Conservation (phyloP, 176 grass and related monocot species). For the Bromus sterilis region DNA sequence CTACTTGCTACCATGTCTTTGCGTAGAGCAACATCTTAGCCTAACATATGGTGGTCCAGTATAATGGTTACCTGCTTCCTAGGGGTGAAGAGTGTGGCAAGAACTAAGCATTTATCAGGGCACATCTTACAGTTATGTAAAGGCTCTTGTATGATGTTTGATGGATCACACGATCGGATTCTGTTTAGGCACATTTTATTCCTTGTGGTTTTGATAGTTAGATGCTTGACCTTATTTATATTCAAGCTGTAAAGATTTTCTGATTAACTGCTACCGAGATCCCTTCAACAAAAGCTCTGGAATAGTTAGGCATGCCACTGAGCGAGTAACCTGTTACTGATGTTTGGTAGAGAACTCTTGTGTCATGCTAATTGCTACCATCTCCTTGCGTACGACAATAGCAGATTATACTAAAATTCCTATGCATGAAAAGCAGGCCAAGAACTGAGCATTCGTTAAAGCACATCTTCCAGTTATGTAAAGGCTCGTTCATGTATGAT, state of each 20-base stretch:
- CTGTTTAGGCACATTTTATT: neutral
- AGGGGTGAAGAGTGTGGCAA: neutral
- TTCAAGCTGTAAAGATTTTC: neutral
- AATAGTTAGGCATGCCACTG: neutral
- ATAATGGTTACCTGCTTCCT: neutral
- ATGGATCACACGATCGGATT: neutral
- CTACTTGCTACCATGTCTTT: neutral
- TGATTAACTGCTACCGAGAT: neutral
- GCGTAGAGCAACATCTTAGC: neutral
- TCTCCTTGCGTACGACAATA: neutral
- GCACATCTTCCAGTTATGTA: neutral
- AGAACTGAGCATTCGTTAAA: neutral
- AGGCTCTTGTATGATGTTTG: neutral
- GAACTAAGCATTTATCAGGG: neutral
- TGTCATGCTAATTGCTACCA: neutral
- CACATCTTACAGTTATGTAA: neutral
- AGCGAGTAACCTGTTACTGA: neutral
- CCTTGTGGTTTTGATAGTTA: neutral
- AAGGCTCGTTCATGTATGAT: neutral
- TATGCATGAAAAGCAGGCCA: neutral
- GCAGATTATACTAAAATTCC: neutral
- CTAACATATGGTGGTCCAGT: neutral
- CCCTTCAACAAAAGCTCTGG: slow-evolving; percentile 25
- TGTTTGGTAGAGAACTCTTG: neutral
- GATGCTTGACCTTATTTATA: neutral